Evolutionary conservation across 2,329 filamentous ascomycete species (phyloP).

Genomic region (Incumbomyces lentus): DNA sequence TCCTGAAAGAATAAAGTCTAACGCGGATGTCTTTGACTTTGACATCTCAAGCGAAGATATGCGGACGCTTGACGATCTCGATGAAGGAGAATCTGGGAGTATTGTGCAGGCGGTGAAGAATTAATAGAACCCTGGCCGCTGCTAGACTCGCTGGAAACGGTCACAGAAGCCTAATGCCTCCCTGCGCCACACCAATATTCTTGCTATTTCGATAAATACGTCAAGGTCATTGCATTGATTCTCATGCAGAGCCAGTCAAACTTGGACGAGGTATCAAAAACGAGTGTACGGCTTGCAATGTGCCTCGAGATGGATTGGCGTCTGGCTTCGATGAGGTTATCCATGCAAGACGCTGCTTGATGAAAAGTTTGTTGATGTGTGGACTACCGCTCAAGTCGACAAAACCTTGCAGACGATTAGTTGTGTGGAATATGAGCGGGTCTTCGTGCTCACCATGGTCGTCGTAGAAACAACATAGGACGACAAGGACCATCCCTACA

Average conservation of each 20-base stretch:
- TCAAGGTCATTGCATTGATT: not conserved
- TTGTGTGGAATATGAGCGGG: not conserved
- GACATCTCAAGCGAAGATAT: constrained; percentile 49
- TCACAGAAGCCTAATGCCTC: not conserved
- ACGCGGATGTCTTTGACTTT: constrained; percentile 54
- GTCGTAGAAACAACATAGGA: constrained; percentile 64
- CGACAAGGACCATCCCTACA: constrained; percentile 63
- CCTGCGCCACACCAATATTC: not conserved
- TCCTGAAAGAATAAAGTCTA: constrained; percentile 55
- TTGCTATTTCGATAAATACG: not conserved
- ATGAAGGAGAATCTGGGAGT: constrained; percentile 39
- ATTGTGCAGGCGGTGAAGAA: constrained; percentile 39
- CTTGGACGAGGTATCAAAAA: constrained; percentile 57
- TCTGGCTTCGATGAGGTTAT: constrained; percentile 70
- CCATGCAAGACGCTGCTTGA: constrained; percentile 68
- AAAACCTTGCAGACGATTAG: constrained; percentile 4
- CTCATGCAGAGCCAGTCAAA: not conserved
- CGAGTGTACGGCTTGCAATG: constrained; percentile 82
- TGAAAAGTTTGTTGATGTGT: constrained; percentile 59
- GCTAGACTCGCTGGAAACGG: not conserved
- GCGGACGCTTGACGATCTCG: constrained; percentile 40
- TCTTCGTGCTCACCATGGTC: constrained; percentile 44
- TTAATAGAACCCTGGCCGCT: constrained; percentile 20
- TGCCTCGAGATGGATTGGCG: constrained; percentile 73
- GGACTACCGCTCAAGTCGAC: constrained; percentile 9